These are phyloP conservation scores for Eucalyptus guilfoylei DNA, from an alignment of 345 rosid species.

Conservation along the genomic window DNA sequence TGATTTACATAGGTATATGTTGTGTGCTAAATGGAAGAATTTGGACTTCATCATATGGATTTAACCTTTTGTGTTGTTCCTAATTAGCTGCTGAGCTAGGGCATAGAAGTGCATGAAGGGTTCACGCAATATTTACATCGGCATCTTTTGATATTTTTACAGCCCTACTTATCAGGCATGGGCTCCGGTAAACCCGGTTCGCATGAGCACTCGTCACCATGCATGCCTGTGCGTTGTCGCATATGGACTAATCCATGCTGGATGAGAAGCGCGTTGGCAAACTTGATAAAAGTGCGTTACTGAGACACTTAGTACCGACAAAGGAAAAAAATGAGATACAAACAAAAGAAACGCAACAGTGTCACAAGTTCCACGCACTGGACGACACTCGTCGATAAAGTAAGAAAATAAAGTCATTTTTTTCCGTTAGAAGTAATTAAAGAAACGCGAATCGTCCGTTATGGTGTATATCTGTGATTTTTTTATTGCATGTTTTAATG, in stretches of 20 bases:
- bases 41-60: neutral
- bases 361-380: neutral
- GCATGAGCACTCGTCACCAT: neutral
- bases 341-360: neutral
- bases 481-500: neutral
- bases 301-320: neutral
- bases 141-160: neutral
- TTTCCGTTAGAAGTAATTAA: neutral
- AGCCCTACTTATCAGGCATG: neutral
- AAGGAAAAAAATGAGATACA: neutral
- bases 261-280: neutral
- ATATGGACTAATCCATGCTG: neutral
- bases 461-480: neutral
- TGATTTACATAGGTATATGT: neutral
- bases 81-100: neutral
- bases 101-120: neutral
- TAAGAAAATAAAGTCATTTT: neutral
- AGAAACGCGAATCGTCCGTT: neutral
- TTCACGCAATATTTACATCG: neutral
- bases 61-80: neutral
- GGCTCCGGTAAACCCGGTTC: neutral
- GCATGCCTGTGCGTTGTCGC: neutral
- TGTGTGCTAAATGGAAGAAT: neutral
- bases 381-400: neutral
- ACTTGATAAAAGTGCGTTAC: neutral